phyloP scores from a whole-genome alignment of 2,329 filamentous ascomycete genomes.

The Paraconiothyrium sp. region DNA sequence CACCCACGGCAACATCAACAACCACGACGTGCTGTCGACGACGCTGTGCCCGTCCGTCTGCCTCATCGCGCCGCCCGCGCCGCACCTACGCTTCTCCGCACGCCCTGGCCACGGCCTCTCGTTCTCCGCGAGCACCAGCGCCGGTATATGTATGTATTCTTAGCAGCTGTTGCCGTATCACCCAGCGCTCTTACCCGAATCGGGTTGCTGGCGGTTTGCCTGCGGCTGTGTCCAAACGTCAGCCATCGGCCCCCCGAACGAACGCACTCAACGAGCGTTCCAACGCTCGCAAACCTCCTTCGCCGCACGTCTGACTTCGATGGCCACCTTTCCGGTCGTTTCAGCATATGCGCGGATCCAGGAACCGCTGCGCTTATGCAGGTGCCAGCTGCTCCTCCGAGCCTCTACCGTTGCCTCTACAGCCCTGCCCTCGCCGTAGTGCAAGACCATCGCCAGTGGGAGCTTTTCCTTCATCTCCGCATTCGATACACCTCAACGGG shows the following conservation, averaged over 20 bases:
- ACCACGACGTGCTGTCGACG: neutral
- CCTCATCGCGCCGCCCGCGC: slow-evolving; percentile 8
- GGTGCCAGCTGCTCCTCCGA: slow-evolving; percentile 13
- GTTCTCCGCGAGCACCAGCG: slow-evolving; percentile 21
- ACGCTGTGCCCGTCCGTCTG: neutral
- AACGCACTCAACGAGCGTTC: slow-evolving; percentile 29
- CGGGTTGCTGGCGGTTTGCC: slow-evolving; percentile 31
- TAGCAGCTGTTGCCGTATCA: slow-evolving; percentile 48
- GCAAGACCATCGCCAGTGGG: slow-evolving; percentile 14
- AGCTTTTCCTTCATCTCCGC: slow-evolving; percentile 28
- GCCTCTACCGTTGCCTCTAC: neutral
- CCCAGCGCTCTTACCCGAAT: slow-evolving; percentile 35
- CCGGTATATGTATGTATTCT: slow-evolving; percentile 39
- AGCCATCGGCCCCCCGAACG: slow-evolving; percentile 33
- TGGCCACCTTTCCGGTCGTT: slow-evolving; percentile 11
- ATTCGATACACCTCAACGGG: slow-evolving; percentile 21
- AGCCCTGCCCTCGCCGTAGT: slow-evolving; percentile 16
- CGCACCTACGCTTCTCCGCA: neutral
- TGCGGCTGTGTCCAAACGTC: slow-evolving; percentile 47
- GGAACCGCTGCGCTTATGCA: slow-evolving; percentile 24
- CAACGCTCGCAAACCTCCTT: slow-evolving; percentile 22
- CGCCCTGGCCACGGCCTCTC: neutral
- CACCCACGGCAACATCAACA: neutral
- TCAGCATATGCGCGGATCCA: slow-evolving; percentile 10
- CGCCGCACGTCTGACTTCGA: slow-evolving; percentile 15